Evolutionary conservation across 1,139 yeast species (phyloP).

Genomic region (Diutina neorugosa): DNA sequence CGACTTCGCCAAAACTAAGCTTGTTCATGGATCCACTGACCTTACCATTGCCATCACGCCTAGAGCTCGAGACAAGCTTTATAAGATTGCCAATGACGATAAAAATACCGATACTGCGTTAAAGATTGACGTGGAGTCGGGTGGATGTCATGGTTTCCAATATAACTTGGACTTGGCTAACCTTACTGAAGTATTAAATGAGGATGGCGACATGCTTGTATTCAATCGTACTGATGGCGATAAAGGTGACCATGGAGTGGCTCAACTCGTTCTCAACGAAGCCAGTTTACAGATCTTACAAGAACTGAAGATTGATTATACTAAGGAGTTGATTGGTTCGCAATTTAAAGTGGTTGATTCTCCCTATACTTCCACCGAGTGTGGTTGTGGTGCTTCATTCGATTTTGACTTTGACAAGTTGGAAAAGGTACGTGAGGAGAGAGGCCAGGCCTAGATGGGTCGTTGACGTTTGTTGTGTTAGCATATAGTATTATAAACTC

Average conservation of each 20-base stretch:
- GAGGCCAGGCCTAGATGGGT: background rate
- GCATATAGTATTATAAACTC: background rate
- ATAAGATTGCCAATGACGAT: constrained; percentile 44
- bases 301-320: constrained; percentile 80
- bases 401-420: constrained; percentile 51
- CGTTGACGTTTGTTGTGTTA: background rate
- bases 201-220: constrained; percentile 27
- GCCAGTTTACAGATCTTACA: constrained; percentile 71
- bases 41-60: constrained; percentile 28
- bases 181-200: constrained; percentile 26
- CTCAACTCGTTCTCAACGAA: constrained; percentile 67
- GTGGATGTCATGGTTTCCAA: constrained; percentile 53
- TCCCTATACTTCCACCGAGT: constrained; percentile 80
- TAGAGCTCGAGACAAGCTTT: constrained; percentile 38
- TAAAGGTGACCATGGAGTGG: constrained; percentile 16
- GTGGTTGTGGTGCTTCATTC: constrained; percentile 96
- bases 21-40: constrained; percentile 12
- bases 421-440: background rate
- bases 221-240: constrained; percentile 46
- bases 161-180: constrained; percentile 60
- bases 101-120: constrained; percentile 50
- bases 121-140: constrained; percentile 7
- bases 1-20: background rate
- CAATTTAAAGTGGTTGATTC: constrained; percentile 87
- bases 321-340: constrained; percentile 88